Conservation (phyloP, 2,329 filamentous ascomycete genomes). For the Aspergillus transmontanensis region DNA sequence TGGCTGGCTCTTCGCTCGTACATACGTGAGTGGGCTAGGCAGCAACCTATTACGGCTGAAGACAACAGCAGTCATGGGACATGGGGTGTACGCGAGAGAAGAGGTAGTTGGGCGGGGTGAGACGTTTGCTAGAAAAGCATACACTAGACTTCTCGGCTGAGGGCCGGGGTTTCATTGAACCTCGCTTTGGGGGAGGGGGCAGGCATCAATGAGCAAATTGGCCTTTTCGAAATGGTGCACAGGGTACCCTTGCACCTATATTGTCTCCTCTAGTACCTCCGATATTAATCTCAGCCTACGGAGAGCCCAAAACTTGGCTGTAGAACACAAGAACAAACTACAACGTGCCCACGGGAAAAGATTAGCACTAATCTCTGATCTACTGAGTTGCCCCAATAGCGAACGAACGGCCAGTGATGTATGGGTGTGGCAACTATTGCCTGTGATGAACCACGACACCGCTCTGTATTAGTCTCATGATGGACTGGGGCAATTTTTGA, state of each 20-base stretch:
- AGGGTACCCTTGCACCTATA: neutral
- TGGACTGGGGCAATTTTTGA: neutral
- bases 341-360: neutral
- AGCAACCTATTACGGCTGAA: constrained; percentile 72
- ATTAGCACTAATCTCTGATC: neutral
- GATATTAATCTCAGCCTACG: neutral
- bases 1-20: constrained; percentile 86
- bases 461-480: neutral
- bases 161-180: neutral
- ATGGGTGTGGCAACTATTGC: neutral
- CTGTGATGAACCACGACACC: neutral
- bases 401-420: neutral
- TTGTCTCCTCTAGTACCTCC: neutral
- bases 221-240: neutral
- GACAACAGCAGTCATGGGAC: constrained; percentile 57
- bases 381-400: neutral
- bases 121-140: neutral
- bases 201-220: neutral
- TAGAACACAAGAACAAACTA: neutral
- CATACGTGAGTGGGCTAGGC: constrained; percentile 84
- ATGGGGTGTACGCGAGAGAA: constrained; percentile 63
- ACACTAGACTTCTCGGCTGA: neutral
- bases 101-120: constrained; percentile 67
- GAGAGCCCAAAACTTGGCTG: neutral
- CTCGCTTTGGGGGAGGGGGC: too few relatives aligned